Base-by-base conservation (phyloP, 306 rosid genomes). In the Dryas drummondii region DNA sequence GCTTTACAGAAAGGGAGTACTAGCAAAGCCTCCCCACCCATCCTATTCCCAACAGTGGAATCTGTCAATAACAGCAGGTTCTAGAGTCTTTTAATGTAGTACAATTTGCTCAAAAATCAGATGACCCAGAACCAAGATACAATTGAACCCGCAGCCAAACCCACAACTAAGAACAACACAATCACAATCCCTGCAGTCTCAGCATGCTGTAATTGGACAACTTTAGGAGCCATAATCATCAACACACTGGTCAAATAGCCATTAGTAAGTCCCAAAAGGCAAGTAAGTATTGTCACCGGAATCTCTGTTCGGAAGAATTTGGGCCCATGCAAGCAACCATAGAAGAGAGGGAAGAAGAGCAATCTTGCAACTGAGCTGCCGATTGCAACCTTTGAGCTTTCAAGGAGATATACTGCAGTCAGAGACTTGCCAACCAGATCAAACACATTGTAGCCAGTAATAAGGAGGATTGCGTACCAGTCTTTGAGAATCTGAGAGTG, bases 121-220 rank as follows among this genome's bases (percentile, higher is more conserved):
- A 91, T 60, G 71, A 91, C 87, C 97, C 97, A 91, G 56, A 90
- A 90, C 97, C 98, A 94, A 81, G 97, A 84, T 68, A 88, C 70
- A 76, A 94, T 27, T 69, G 97, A 90, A 27, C 97, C 97, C 13
- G 77, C 14, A 80, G 93, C 96, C 77, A 91, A 86, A 77, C 98
- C 97, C 50, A 89, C 1, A 77, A 88, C 89, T 63, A 91, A 74
- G 84, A 90, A 91, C 57, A 90, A 70, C 11, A 91, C 98, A 37
- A 78, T 78, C 81, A 87, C 91, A 56, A 87, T 83, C 75, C 96
- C 98, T 17, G 93, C 97, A 26, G 87, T 90, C 89, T 94, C 97
- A 1, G 98, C 78, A 58, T 90, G 91, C 58, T 91, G 98, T 56
- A 90, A 80, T 64, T 80, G 87, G 42, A 91, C 97, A 14, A 56